A percentile compares a stretch with the other conserved stretches of the same genome.
These are phyloP conservation scores for Lachnellula subtilissima DNA, from an alignment of 2,329 filamentous ascomycete species.

Conservation along the genomic window DNA sequence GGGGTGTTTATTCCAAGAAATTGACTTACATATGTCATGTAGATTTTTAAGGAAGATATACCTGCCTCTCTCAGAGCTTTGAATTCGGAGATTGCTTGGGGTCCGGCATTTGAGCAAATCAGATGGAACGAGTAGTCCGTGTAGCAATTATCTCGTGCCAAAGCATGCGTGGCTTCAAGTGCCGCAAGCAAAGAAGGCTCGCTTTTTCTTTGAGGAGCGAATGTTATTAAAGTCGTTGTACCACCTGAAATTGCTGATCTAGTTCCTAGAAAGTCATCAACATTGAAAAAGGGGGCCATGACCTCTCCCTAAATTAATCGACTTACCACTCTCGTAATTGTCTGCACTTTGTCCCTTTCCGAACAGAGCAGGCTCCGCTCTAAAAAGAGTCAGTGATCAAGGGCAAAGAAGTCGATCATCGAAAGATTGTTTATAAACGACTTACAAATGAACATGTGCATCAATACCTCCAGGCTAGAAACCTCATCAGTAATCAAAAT, in stretches of 20 bases:
- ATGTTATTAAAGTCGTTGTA: conserved; percentile 45
- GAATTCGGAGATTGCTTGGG: conserved; percentile 31
- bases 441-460: conserved; percentile 41
- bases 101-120: conserved; percentile 39
- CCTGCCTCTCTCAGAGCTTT: conserved; percentile 32
- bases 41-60: conserved; percentile 40
- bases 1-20: no score
- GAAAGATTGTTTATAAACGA: neutral
- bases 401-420: neutral
- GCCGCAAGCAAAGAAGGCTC: conserved; percentile 41
- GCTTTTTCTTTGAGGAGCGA: conserved; percentile 42
- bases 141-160: conserved; percentile 41
- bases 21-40: conserved; percentile 36
- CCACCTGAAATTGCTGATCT: conserved; percentile 43
- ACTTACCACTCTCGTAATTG: conserved; percentile 26
- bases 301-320: neutral
- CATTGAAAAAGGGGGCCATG: neutral
- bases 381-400: neutral
- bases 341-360: conserved; percentile 31
- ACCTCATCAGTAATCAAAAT: neutral
- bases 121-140: conserved; percentile 46
- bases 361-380: conserved; percentile 40
- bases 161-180: conserved; percentile 38
- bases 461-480: conserved; percentile 38
- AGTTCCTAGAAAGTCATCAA: conserved; percentile 31